A percentile compares a stretch with the other conserved stretches of the same genome.
phyloP scores from a whole-genome alignment of 805 yeast species.

The Scheffersomyces stipitis region DNA sequence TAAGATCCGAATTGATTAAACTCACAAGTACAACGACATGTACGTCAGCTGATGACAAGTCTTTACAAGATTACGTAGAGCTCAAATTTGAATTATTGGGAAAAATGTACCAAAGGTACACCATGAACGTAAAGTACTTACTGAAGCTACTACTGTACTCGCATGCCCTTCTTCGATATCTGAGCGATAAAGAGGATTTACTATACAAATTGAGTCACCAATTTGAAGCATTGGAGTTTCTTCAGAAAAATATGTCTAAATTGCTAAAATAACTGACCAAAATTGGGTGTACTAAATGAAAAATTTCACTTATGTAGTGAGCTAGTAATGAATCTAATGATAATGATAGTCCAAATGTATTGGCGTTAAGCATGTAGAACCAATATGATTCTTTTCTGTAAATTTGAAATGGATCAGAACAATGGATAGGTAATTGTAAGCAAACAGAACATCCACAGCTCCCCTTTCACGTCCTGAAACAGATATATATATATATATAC shows the following conservation, averaged over 20 bases:
- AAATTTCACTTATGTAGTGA: no score
- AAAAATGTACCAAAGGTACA: constrained; percentile 7
- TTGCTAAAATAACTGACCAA: neutral
- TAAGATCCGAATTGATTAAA: constrained; percentile 19
- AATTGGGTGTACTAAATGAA: neutral
- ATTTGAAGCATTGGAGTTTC: constrained; percentile 6
- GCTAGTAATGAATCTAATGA: no score
- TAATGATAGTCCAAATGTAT: no score
- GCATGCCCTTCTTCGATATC: constrained; percentile 1
- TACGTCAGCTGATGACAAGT: constrained; percentile 3
- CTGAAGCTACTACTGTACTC: constrained; percentile 3
- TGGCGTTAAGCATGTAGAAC: no score
- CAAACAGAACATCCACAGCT: no score
- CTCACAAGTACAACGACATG: neutral
- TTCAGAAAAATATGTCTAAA: neutral
- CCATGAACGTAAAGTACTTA: constrained; percentile 6
- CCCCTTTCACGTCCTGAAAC: no score
- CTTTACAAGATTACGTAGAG: constrained; percentile 1
- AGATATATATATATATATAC: no score
- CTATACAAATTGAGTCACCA: constrained; percentile 6
- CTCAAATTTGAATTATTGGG: constrained; percentile 5
- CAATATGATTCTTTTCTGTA: no score
- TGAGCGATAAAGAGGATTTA: constrained; percentile 4
- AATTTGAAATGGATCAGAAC: no score
- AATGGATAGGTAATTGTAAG: no score